These are phyloP conservation scores for Populus nigra DNA, from an alignment of 345 rosid genomes.

Conservation along the genomic window DNA sequence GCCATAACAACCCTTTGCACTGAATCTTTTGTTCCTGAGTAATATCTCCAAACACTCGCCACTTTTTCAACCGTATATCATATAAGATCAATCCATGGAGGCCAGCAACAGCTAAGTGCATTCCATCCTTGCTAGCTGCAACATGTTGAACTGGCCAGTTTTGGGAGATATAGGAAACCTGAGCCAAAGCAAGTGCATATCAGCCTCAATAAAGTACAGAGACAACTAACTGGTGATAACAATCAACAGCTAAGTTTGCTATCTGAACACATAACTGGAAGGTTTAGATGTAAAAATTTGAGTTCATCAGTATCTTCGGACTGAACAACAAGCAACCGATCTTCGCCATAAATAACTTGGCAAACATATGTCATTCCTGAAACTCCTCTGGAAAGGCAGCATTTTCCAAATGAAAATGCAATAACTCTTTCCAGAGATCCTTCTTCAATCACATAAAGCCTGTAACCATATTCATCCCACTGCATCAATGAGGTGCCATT, in stretches of 20 bases:
- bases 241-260: constrained; percentile 9
- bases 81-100: constrained; percentile 86
- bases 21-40: constrained; percentile 93
- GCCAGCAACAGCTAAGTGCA: constrained; percentile 94
- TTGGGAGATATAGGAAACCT: constrained; percentile 87
- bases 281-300: constrained; percentile 80
- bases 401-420: constrained; percentile 92
- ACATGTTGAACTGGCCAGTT: constrained; percentile 99
- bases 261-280: constrained; percentile 67
- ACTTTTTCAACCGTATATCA: constrained; percentile 74
- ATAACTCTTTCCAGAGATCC: constrained; percentile 77
- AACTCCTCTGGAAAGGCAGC: constrained; percentile 92
- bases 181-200: constrained; percentile 33
- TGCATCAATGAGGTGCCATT: constrained; percentile 82
- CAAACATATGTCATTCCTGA: constrained; percentile 90
- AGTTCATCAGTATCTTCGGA: constrained; percentile 94
- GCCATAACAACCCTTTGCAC: constrained; percentile 93
- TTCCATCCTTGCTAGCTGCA: constrained; percentile 96
- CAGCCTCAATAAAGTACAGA: constrained; percentile 25
- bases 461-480: constrained; percentile 96
- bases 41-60: constrained; percentile 96
- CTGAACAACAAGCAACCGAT: constrained; percentile 91
- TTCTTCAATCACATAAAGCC: constrained; percentile 87
- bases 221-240: constrained; percentile 13
- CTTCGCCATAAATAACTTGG: constrained; percentile 93